phyloP scores from a whole-genome alignment of 2,329 filamentous ascomycete genomes.

The Corynespora cassiicola region DNA sequence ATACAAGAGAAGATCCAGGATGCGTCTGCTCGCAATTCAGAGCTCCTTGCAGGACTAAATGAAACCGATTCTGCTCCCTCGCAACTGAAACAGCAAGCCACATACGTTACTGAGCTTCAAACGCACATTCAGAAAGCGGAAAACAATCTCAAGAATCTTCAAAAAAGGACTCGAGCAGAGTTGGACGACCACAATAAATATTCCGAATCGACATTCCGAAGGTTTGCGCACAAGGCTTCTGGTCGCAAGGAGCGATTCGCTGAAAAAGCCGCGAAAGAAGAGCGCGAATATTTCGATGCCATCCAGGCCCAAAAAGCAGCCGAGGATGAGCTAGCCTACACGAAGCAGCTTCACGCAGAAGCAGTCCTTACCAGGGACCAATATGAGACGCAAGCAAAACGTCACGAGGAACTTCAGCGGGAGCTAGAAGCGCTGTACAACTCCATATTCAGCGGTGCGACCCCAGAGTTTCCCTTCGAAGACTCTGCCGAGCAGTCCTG shows the following conservation, averaged over 20 bases:
- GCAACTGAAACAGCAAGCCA: conserved; percentile 36
- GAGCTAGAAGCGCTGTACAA: conserved; percentile 38
- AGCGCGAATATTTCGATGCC: conserved; percentile 42
- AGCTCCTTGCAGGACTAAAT: conserved; percentile 31
- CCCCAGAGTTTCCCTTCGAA: conserved; percentile 40
- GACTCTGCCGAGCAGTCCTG: conserved; percentile 33
- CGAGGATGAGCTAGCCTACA: conserved; percentile 37
- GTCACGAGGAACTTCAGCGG: conserved; percentile 26
- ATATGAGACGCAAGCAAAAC: conserved; percentile 20
- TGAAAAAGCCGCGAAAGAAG: conserved; percentile 42
- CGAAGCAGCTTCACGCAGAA: conserved; percentile 28
- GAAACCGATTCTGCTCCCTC: conserved; percentile 37
- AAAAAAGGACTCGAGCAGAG: conserved; percentile 25
- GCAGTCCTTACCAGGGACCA: conserved; percentile 24
- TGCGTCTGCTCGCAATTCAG: conserved; percentile 31
- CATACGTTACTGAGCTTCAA: conserved; percentile 35
- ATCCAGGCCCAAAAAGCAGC: conserved; percentile 39
- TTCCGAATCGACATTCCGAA: conserved; percentile 37
- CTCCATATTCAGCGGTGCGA: conserved; percentile 39
- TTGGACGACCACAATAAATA: conserved; percentile 43
- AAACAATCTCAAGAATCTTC: conserved; percentile 22
- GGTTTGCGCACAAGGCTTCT: conserved; percentile 39
- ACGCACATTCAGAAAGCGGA: conserved; percentile 25
- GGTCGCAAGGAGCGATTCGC: conserved; percentile 34
- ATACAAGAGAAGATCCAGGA: conserved; percentile 32